Conservation (phyloP, 139 green algal genomes). For the Coccomyxa sp. region DNA sequence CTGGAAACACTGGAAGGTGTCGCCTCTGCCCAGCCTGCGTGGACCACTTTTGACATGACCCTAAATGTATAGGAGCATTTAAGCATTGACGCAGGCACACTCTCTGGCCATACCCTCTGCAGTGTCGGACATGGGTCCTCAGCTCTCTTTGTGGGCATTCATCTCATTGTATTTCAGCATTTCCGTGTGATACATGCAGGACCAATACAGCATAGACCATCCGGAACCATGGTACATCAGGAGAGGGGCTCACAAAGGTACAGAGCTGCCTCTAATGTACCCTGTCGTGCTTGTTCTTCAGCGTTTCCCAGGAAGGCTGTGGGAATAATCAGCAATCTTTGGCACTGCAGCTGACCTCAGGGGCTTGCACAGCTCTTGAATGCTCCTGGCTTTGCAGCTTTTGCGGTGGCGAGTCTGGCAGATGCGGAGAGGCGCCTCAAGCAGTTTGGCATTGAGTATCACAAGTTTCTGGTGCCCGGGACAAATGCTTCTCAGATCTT, state of each 20-base stretch:
- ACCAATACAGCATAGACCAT: conserved; percentile 5
- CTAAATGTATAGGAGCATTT: background rate
- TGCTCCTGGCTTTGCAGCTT: conserved; percentile 10
- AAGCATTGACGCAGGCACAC: background rate
- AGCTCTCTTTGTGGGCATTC: too few species aligned
- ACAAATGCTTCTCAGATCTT: conserved; percentile 15
- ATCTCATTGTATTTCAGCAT: too few species aligned
- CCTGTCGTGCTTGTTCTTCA: background rate
- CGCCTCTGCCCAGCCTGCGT: too few species aligned
- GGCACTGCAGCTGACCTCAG: too few species aligned
- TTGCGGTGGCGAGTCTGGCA: conserved; percentile 10
- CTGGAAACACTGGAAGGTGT: background rate
- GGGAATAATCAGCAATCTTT: background rate
- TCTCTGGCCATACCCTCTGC: too few species aligned
- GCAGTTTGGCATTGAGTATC: conserved; percentile 2
- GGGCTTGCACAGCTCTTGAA: background rate
- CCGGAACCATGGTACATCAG: conserved; percentile 18
- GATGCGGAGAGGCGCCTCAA: conserved; percentile 10
- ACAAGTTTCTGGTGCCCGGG: conserved; percentile 5
- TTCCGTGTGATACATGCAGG: too few species aligned
- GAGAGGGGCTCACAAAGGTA: conserved; percentile 12
- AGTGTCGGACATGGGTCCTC: background rate
- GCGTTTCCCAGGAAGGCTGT: background rate
- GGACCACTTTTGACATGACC: too few species aligned
- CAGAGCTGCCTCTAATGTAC: too few species aligned